Evolutionary conservation across 495 filamentous ascomycete genomes (phyloP).

Genomic region (Aspergillus cavernicola): DNA sequence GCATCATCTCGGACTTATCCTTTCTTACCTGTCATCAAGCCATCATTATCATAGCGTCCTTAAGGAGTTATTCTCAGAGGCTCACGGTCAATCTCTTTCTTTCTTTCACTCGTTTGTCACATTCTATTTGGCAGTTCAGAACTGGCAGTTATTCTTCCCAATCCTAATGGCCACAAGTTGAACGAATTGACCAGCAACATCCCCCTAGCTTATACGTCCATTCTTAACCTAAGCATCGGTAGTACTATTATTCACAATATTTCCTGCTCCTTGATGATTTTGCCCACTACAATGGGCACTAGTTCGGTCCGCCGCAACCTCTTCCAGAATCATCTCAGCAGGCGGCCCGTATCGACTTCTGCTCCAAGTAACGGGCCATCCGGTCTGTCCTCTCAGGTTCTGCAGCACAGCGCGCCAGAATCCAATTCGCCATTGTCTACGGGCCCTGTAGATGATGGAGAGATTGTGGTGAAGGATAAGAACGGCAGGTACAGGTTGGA

Average conservation of each 20-base stretch:
- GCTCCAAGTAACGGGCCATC: conserved; percentile 19
- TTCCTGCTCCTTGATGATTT: neutral
- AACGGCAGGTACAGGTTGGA: conserved; percentile 73
- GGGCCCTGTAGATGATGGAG: conserved; percentile 48
- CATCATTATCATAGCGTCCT: neutral
- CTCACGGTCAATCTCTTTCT: too few species aligned
- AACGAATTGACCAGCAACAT: neutral
- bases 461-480: conserved; percentile 73
- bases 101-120: neutral
- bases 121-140: neutral
- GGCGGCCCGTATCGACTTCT: conserved; percentile 54
- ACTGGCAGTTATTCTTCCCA: neutral
- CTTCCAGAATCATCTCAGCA: conserved; percentile 67
- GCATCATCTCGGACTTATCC: neutral
- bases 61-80: too few species aligned
- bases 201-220: neutral
- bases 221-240: neutral
- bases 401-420: conserved; percentile 39
- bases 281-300: conserved; percentile 23
- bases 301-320: conserved; percentile 64
- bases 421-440: conserved; percentile 30
- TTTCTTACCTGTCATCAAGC: neutral
- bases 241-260: neutral
- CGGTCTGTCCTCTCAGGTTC: conserved; percentile 26
- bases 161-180: neutral